Evolutionary conservation across 345 rosid species (phyloP).

Genomic region (Acer campestre): DNA sequence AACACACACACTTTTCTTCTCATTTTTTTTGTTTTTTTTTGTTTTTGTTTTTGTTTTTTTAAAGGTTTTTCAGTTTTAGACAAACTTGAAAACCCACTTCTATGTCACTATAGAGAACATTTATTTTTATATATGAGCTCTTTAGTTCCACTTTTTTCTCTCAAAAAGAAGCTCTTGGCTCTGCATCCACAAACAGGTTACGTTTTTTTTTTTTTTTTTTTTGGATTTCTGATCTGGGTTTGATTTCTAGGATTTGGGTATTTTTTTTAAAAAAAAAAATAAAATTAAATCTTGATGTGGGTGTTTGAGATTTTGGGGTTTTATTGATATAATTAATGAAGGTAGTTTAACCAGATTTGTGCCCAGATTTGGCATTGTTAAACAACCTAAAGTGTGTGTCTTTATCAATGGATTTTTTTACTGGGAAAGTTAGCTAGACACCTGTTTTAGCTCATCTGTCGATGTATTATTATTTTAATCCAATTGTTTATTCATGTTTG

Average conservation of each 20-base stretch:
- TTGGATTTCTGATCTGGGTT: constrained; percentile 10
- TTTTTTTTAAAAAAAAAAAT: background rate
- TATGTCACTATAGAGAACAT: too few species aligned
- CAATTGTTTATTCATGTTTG: constrained; percentile 21
- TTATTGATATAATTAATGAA: background rate
- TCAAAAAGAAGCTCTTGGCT: background rate
- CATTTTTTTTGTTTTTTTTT: too few species aligned
- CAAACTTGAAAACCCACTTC: too few species aligned
- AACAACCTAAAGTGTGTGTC: constrained; percentile 14
- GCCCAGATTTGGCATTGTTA: constrained; percentile 12
- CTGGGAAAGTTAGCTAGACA: background rate
- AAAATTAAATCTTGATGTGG: background rate
- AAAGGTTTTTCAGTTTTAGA: too few species aligned
- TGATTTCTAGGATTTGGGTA: constrained; percentile 29
- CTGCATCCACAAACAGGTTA: constrained; percentile 11
- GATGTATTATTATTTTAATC: constrained; percentile 16
- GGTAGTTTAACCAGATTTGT: background rate
- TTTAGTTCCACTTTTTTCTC: background rate
- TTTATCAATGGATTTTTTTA: constrained; percentile 19
- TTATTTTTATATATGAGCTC: too few species aligned
- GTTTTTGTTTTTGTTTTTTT: too few species aligned
- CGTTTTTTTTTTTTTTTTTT: background rate
- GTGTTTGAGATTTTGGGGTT: background rate
- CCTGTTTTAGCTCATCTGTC: constrained; percentile 7
- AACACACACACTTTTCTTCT: too few species aligned